These are phyloP conservation scores for Leavenworthia alabamica DNA, from an alignment of 345 rosid species.

Conservation along the genomic window DNA sequence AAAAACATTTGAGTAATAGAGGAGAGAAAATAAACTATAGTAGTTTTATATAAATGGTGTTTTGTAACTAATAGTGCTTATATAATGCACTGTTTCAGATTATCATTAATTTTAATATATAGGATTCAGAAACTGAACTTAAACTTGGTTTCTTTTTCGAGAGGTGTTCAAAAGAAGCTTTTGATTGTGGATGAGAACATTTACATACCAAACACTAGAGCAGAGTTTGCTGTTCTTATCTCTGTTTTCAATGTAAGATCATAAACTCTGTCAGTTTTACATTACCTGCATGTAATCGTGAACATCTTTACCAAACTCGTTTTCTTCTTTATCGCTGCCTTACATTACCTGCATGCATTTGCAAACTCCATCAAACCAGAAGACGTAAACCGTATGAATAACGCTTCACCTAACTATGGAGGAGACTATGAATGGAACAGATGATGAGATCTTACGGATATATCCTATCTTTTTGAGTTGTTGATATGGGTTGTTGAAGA, in stretches of 20 bases:
- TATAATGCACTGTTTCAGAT: not conserved
- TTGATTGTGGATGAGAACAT: constrained; percentile 72
- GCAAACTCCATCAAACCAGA: constrained; percentile 54
- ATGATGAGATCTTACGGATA: constrained; percentile 21
- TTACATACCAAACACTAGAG: constrained; percentile 74
- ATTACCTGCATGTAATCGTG: not conserved
- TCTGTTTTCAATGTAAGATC: constrained; percentile 69
- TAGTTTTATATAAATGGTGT: constrained; percentile 3
- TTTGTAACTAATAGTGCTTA: constrained; percentile 13
- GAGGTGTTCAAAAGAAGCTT: constrained; percentile 86
- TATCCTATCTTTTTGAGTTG: not conserved
- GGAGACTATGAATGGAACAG: constrained; percentile 84
- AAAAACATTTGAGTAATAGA: not conserved
- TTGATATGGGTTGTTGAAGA: not conserved
- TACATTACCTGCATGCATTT: constrained; percentile 69
- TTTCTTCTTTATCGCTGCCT: constrained; percentile 40
- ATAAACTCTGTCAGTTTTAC: not conserved
- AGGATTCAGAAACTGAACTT: constrained; percentile 8
- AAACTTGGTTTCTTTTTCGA: constrained; percentile 4
- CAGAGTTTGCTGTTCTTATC: constrained; percentile 67
- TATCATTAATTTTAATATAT: constrained; percentile 3
- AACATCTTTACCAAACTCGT: not conserved
- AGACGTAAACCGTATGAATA: constrained; percentile 35
- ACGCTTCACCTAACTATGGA: constrained; percentile 55
- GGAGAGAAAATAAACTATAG: not conserved